Base-by-base conservation (phyloP, 768 basidiomycete species). In the Phanerochaete carnosa region DNA sequence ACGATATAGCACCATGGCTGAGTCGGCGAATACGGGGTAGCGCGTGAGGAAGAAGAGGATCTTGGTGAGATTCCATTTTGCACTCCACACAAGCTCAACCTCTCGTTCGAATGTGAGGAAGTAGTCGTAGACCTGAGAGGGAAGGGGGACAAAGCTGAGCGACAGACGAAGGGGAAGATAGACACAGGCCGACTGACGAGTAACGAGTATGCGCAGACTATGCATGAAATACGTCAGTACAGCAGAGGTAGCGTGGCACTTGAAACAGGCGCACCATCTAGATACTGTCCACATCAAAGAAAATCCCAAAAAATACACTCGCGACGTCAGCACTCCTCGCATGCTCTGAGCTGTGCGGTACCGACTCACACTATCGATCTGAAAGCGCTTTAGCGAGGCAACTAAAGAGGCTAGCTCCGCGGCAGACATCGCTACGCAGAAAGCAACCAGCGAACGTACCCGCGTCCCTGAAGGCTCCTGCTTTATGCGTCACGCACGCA, bases 21-120 rank as follows among this genome's bases (percentile, higher is more conserved):
- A 11, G 19, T 58, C 57, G 29, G 26, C 30, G 46, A 58, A 45
- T 12, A 33, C 57, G 43, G 45, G 57, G 22, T 58, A 58, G 26
- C 57, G 45, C 15, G 57, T 58, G 5, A 58, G 28, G 29, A 58
- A 50, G 29, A 22, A 58, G 9, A 58, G 45, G 4, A 45, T 4
- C 29, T 58, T 58, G 25, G 43, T 45, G 13, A 58, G 28, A 33
- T 23, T 46, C 28, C 43, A 47, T 25, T 25, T 39, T 5, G 57
- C 9, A 3, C n/a, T 23, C 57, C 57, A 58, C 9, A 58, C 35
- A n/a, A 30, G 35, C 29, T 33, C 16, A 7, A 45, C 46, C 26
- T 58, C 57, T 2, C 8, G 19, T 12, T 25, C 45, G n/a, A 58
- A 25, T 6, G 35, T 58, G 6, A 58, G 26, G 7, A 33, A 3